These are phyloP conservation scores for Xylaria hypoxylon DNA, from an alignment of 2,329 filamentous ascomycete species.

Conservation along the genomic window DNA sequence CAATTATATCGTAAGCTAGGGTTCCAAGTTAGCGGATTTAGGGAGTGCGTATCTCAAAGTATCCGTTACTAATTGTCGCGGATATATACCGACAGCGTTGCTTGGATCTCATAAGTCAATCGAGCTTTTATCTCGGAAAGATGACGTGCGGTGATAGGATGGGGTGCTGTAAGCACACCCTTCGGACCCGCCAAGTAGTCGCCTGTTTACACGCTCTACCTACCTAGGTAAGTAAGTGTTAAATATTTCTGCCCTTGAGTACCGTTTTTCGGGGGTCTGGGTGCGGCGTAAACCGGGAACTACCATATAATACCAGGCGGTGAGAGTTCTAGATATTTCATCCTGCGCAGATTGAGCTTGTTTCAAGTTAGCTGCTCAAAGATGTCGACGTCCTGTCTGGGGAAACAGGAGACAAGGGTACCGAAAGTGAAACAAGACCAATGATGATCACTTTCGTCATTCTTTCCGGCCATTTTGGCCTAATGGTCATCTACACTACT, in stretches of 20 bases:
- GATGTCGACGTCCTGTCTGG: not conserved
- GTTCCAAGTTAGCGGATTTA: not conserved
- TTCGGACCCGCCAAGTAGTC: too few species aligned
- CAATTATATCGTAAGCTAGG: not conserved
- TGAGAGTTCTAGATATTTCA: not conserved
- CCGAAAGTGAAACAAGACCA: conserved; percentile 2
- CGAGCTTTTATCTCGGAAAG: too few species aligned
- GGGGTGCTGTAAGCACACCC: too few species aligned
- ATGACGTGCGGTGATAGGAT: too few species aligned
- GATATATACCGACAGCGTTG: too few species aligned
- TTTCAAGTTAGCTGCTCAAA: conserved; percentile 13
- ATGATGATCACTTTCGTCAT: not conserved
- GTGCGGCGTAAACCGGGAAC: not conserved
- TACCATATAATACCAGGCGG: not conserved
- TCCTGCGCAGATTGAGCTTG: not conserved
- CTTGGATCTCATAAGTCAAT: too few species aligned
- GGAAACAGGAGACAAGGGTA: not conserved
- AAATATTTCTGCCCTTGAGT: too few species aligned
- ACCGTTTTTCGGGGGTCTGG: not conserved
- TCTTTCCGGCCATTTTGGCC: not conserved
- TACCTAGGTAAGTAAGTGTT: too few species aligned
- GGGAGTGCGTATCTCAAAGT: not conserved
- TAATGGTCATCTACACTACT: too few species aligned
- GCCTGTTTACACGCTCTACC: too few species aligned
- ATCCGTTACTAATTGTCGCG: not conserved